Base-by-base conservation (phyloP, 257 asterid genomes). In the Solanum sejunctum region DNA sequence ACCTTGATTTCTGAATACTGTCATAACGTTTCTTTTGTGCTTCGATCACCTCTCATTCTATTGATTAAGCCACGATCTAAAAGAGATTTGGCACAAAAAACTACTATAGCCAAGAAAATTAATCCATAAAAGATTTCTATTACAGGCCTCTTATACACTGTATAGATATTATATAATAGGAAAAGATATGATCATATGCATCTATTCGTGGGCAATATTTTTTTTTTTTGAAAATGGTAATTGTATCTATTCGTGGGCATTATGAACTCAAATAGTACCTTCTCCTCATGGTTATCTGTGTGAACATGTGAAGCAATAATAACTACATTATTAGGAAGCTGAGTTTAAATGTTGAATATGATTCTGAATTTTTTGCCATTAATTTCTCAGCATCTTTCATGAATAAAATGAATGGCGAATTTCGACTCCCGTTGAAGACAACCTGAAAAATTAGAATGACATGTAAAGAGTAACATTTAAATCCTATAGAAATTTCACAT, bases 361-460 rank as follows among this genome's bases (percentile, higher is more conserved):
- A 89, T 82, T 93, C 98, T 17, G 97, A 84, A 86, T 88, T 92
- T 83, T 97, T 97, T 0, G 91, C 91, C 89, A 96, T 90, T 81
- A 93, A 91, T 90, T 93, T 96, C 88, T 96, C 99, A 52, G 96
- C 93, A 85, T 96, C 98, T 93, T 93, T 95, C 91, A 96, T 87
- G 81, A 93, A 96, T 90, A 96, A 90, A 88, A 96, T 91, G 85
- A 96, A 92, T 26, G 97, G 98, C 86, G 91, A 89, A 72, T 92
- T 92, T 85, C 92, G 89, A 89, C 99, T 95, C 82, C 86, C 95
- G 61, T 87, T 91, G 85, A 87, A 91, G 26, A 95, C 93, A 64
- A 90, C 92, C 99, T 96, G 75, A 58, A 80, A 90, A n/a, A n/a
- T 71, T 45, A 88, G 87, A 87, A 70, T 11, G 54, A 72, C 57